Percentiles rank a stretch among this genome's conserved stretches.
Conservation (phyloP, 2,329 filamentous ascomycete genomes). For the Xylaria sp. region DNA sequence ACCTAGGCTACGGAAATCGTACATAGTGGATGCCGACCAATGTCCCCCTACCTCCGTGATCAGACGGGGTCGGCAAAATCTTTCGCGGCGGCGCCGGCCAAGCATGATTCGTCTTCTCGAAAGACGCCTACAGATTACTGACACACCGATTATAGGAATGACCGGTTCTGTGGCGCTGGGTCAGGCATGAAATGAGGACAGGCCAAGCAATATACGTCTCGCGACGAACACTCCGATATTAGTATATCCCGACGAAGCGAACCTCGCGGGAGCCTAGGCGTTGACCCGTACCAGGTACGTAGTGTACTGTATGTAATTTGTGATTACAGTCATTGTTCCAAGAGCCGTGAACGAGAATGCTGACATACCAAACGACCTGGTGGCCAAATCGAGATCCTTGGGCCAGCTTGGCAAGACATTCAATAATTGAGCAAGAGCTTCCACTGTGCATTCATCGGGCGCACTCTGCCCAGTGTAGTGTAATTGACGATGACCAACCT, state of each 20-base stretch:
- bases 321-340: constrained; percentile 6
- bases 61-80: too few species aligned
- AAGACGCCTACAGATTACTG: too few species aligned
- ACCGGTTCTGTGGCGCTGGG: not conserved
- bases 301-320: not conserved
- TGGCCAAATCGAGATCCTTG: constrained; percentile 7
- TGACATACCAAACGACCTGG: not conserved
- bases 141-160: too few species aligned
- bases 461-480: not conserved
- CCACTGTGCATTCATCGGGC: not conserved
- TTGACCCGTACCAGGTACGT: constrained; percentile 11
- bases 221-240: not conserved
- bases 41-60: too few species aligned
- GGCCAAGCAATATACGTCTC: not conserved
- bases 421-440: not conserved
- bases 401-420: constrained; percentile 20
- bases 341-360: not conserved
- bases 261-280: not conserved
- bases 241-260: not conserved
- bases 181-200: not conserved
- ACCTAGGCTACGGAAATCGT: too few species aligned
- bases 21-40: too few species aligned
- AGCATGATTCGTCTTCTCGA: not conserved
- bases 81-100: not conserved
- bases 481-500: too few species aligned